Percentiles rank a stretch among this genome's conserved stretches.
These are phyloP conservation scores for Gautieria morchelliformis DNA, from an alignment of 768 basidiomycete genomes.

Conservation along the genomic window DNA sequence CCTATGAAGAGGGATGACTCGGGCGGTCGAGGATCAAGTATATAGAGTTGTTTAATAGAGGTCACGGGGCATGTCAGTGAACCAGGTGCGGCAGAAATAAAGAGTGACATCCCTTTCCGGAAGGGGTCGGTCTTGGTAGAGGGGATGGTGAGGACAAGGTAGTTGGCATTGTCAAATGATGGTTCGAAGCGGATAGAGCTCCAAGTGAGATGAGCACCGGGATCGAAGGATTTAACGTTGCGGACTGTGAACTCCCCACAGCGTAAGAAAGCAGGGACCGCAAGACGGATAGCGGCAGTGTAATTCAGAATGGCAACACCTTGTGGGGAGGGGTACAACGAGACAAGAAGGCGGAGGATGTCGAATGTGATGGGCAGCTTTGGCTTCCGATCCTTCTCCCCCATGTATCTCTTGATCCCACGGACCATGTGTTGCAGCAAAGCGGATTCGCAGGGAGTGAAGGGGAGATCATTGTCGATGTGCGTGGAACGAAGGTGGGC, in stretches of 20 bases:
- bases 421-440: background rate
- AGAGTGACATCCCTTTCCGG: slow-evolving; percentile 17
- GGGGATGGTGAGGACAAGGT: slow-evolving; percentile 20
- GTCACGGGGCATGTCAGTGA: slow-evolving; percentile 7
- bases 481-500: too few relatives aligned
- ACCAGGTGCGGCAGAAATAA: slow-evolving; percentile 15
- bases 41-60: slow-evolving; percentile 9
- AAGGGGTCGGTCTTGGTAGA: slow-evolving; percentile 31
- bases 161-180: slow-evolving; percentile 12
- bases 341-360: too few relatives aligned
- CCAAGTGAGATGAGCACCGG: slow-evolving; percentile 15
- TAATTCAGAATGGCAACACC: too few relatives aligned
- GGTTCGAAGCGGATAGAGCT: slow-evolving; percentile 21
- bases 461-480: background rate
- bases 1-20: slow-evolving; percentile 8
- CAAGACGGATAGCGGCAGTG: too few relatives aligned
- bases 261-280: slow-evolving; percentile 18
- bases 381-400: too few relatives aligned
- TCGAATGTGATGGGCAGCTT: too few relatives aligned
- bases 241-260: too few relatives aligned
- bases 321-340: too few relatives aligned
- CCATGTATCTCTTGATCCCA: too few relatives aligned
- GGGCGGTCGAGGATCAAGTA: too few relatives aligned
- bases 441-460: background rate
- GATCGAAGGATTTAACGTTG: slow-evolving; percentile 9